phyloP scores from a whole-genome alignment of 2,329 filamentous ascomycete species.

The Neofusicoccum ribis region DNA sequence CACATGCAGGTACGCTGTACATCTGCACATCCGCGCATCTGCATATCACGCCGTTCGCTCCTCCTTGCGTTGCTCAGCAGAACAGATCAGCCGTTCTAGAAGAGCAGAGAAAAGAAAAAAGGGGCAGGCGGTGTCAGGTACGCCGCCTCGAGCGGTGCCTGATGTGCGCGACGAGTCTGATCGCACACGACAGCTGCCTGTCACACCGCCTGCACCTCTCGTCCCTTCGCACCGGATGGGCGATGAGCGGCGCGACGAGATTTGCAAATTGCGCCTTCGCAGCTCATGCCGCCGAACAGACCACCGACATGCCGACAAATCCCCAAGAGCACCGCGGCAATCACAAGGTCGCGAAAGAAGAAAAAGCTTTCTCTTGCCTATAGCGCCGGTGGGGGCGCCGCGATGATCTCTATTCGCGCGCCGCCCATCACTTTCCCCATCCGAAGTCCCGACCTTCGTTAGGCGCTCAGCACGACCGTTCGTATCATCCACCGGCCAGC shows the following conservation, averaged over 20 bases:
- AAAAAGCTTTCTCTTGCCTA: background rate
- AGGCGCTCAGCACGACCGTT: background rate
- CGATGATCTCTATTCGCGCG: slow-evolving; percentile 14
- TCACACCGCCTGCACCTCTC: background rate
- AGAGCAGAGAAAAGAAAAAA: background rate
- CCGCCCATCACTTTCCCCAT: background rate
- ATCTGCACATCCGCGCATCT: background rate
- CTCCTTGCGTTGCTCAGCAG: slow-evolving; percentile 1
- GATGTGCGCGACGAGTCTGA: background rate
- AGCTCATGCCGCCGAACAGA: background rate
- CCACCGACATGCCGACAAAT: background rate
- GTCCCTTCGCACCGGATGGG: background rate
- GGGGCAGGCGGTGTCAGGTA: background rate
- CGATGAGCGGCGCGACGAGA: background rate
- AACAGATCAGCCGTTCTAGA: slow-evolving; percentile 7
- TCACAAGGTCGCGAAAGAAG: background rate
- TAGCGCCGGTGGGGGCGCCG: background rate
- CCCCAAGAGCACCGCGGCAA: no score
- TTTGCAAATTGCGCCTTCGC: slow-evolving; percentile 7
- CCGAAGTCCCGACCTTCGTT: background rate
- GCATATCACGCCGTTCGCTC: background rate
- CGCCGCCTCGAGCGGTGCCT: background rate
- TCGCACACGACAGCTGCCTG: background rate
- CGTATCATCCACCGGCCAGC: background rate
- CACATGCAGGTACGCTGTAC: background rate